Conservation (phyloP, 164 flowering plant genomes). For the Dillenia turbinata region DNA sequence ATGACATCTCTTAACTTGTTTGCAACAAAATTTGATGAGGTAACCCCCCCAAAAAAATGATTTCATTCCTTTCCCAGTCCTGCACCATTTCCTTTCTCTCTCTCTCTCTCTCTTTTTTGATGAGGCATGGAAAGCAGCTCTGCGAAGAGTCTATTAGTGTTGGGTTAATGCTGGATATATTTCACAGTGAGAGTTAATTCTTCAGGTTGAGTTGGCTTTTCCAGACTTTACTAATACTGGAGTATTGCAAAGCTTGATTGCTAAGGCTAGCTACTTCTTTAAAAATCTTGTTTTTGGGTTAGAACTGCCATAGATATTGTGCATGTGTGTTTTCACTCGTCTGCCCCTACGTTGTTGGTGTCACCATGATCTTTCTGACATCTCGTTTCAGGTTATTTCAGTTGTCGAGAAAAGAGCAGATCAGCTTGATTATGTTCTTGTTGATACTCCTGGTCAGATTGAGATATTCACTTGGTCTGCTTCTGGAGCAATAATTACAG, state of each 20-base stretch:
- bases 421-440: constrained; percentile 93
- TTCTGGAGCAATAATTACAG: constrained; percentile 93
- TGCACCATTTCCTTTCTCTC: neutral
- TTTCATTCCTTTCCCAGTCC: neutral
- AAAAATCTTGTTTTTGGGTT: too few relatives aligned
- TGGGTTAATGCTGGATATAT: too few relatives aligned
- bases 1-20: constrained; percentile 89
- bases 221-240: too few relatives aligned
- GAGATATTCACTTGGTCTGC: constrained; percentile 99
- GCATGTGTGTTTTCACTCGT: too few relatives aligned
- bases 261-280: too few relatives aligned
- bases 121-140: too few relatives aligned
- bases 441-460: constrained; percentile 97
- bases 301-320: too few relatives aligned
- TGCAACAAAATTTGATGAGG: constrained; percentile 95
- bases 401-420: constrained; percentile 86
- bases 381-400: constrained; percentile 59
- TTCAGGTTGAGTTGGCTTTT: too few relatives aligned
- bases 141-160: too few relatives aligned
- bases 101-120: neutral
- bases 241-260: too few relatives aligned
- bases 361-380: neutral
- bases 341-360: too few relatives aligned
- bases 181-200: too few relatives aligned
- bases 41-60: constrained; percentile 10